Conservation (phyloP, 164 flowering plant species). For the Amborella trichopoda region DNA sequence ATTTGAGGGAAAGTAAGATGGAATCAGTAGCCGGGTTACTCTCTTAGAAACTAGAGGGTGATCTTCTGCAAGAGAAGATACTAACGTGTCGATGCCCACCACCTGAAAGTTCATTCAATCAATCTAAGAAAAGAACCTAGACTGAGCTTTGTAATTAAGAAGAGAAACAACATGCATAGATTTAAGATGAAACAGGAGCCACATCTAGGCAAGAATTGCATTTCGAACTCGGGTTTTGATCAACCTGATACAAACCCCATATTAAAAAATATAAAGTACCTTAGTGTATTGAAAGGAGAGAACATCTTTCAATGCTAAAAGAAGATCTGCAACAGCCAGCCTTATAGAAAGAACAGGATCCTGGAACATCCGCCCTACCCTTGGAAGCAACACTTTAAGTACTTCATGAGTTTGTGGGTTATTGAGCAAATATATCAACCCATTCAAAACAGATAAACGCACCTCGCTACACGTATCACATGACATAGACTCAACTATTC, state of each 20-base stretch:
- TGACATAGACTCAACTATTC: constrained; percentile 62
- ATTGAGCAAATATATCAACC: constrained; percentile 72
- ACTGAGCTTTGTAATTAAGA: too few relatives aligned
- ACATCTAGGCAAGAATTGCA: not conserved
- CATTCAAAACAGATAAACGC: constrained; percentile 69
- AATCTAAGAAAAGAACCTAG: too few relatives aligned
- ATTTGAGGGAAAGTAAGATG: constrained; percentile 82
- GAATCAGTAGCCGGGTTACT: constrained; percentile 69
- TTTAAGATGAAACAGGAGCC: not conserved
- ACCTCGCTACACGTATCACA: constrained; percentile 59
- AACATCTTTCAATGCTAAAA: constrained; percentile 52
- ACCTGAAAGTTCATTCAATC: too few relatives aligned
- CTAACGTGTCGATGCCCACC: constrained; percentile 48
- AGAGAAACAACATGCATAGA: not conserved
- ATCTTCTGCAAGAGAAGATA: constrained; percentile 62
- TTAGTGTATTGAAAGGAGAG: constrained; percentile 69
- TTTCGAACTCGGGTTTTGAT: not conserved
- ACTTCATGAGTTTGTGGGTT: constrained; percentile 93
- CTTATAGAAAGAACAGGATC: constrained; percentile 53
- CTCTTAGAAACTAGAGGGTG: constrained; percentile 62
- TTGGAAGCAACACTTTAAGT: constrained; percentile 85
- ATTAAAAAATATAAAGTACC: constrained; percentile 35
- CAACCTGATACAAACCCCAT: constrained; percentile 1
- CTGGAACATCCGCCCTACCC: constrained; percentile 52
- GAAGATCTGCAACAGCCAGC: constrained; percentile 57